phyloP scores from a whole-genome alignment of 1,284 basidiomycete genomes.

The Sanghuangporus baumii region DNA sequence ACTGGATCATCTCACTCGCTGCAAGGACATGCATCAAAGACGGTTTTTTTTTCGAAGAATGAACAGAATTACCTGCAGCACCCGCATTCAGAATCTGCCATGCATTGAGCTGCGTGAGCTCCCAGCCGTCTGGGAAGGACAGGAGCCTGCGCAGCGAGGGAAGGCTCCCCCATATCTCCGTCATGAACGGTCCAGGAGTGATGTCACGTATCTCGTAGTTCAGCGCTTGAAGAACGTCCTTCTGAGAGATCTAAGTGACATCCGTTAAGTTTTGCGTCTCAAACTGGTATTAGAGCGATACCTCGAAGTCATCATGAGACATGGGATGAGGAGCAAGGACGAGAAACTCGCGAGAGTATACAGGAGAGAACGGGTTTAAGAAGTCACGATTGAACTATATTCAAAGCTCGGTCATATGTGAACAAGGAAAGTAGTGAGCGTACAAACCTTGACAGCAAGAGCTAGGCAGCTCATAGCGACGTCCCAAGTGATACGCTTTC shows the following conservation, averaged over 20 bases:
- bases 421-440: not conserved
- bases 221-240: conserved; percentile 46
- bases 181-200: conserved; percentile 51
- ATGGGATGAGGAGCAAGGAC: conserved; percentile 23
- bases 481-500: conserved; percentile 15
- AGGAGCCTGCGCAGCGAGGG: conserved; percentile 43
- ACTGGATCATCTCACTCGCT: conserved; percentile 48
- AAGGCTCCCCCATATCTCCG: conserved; percentile 51
- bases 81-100: conserved; percentile 46
- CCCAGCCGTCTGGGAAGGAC: conserved; percentile 37
- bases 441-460: conserved; percentile 13
- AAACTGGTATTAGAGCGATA: not conserved
- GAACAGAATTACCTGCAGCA: conserved; percentile 35
- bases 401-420: not conserved
- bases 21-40: not conserved
- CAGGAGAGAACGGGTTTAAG: conserved; percentile 20
- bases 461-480: conserved; percentile 18
- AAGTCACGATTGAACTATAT: conserved; percentile 21
- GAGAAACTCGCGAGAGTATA: conserved; percentile 22
- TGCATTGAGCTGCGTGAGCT: conserved; percentile 34
- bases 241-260: conserved; percentile 42
- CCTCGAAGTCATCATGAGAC: conserved; percentile 23
- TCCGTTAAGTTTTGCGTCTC: not conserved
- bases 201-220: conserved; percentile 42
- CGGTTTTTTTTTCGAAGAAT: not conserved